phyloP scores from a whole-genome alignment of 2,329 filamentous ascomycete species.

The Microcyclospora tardicrescens region DNA sequence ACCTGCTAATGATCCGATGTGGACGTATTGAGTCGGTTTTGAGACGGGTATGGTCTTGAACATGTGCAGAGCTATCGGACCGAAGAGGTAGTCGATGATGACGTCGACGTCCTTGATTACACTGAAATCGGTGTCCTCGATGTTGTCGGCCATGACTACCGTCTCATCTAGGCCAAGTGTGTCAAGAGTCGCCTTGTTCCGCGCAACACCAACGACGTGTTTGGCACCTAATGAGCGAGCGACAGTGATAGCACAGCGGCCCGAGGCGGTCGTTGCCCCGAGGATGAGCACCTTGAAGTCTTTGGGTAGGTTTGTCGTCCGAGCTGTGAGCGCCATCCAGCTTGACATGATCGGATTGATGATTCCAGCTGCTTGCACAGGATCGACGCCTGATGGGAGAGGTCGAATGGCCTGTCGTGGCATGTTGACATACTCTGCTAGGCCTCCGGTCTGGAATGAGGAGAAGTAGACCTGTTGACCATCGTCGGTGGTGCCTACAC shows the following conservation, averaged over 20 bases:
- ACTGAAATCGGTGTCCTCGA: slow-evolving; percentile 36
- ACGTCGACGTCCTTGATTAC: slow-evolving; percentile 37
- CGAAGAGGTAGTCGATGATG: slow-evolving; percentile 47
- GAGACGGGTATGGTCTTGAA: slow-evolving; percentile 29
- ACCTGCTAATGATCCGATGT: slow-evolving; percentile 36
- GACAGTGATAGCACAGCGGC: slow-evolving; percentile 37
- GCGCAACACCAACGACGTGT: slow-evolving; percentile 39
- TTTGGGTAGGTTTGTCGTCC: slow-evolving; percentile 27
- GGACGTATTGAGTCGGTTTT: slow-evolving; percentile 40
- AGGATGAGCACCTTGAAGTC: slow-evolving; percentile 39
- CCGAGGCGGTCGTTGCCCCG: slow-evolving; percentile 42
- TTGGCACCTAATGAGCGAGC: slow-evolving; percentile 38
- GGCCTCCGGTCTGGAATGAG: slow-evolving; percentile 31
- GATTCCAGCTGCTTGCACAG: slow-evolving; percentile 38
- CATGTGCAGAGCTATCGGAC: slow-evolving; percentile 30
- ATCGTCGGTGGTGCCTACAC: slow-evolving; percentile 34
- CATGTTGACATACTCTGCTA: slow-evolving; percentile 39
- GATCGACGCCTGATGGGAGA: slow-evolving; percentile 35
- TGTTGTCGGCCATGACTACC: slow-evolving; percentile 29
- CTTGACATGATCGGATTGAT: slow-evolving; percentile 43
- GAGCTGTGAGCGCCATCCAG: slow-evolving; percentile 44
- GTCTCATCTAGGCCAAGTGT: slow-evolving; percentile 34
- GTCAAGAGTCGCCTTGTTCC: slow-evolving; percentile 33
- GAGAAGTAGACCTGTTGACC: slow-evolving; percentile 40
- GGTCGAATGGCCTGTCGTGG: slow-evolving; percentile 26